Base-by-base conservation (phyloP, 2,329 filamentous ascomycete species). In the Herpomyces periplanetae region DNA sequence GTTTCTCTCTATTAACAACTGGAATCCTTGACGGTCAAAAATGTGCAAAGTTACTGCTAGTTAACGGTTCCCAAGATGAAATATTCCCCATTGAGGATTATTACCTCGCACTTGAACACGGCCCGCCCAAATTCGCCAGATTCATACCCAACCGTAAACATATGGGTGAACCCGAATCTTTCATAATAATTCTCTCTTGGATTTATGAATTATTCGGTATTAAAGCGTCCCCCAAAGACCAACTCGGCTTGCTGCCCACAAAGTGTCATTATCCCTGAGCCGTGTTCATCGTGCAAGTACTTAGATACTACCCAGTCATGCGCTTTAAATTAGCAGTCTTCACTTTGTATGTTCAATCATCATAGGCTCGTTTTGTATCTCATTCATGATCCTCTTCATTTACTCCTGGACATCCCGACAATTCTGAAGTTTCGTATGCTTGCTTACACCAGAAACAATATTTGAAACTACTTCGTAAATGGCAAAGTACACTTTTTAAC, bases 371-470 rank as follows among this genome's bases (percentile, higher is more conserved):
- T n/a, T n/a, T 20, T 19, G 5, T n/a, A 8, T 11, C 18, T 52
- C 34, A 59, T 28, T 54, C 54, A 32, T 60, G 54, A 30, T 88
- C 73, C 31, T 87, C 71, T 38, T 88, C 80, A 0, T 57, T 64
- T 13, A 60, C 21, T 1, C 80, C 80, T 0, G 80, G 75, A 44
- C 80, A 96, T 0, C 66, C 73, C 6, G 80, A 68, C 61, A 88
- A 59, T 13, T 43, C 38, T 13, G 42, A 43, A 31, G 69, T 57
- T 0, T 57, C 51, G 34, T 88, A 96, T 20, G 45, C 44, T 37
- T 51, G 63, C 36, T 88, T 91, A 40, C 80, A 96, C 65, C 73
- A 96, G 34, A 88, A 87, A 41, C 80, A 96, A 34, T 96, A 96
- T 17, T 47, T 39, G 31, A 69, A 54, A 31, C 51, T 50, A 18